Percentiles rank a stretch among this genome's conserved stretches.
Evolutionary conservation across 1,139 yeast genomes (phyloP).

Genomic region (Geotrichum phurueaensis): DNA sequence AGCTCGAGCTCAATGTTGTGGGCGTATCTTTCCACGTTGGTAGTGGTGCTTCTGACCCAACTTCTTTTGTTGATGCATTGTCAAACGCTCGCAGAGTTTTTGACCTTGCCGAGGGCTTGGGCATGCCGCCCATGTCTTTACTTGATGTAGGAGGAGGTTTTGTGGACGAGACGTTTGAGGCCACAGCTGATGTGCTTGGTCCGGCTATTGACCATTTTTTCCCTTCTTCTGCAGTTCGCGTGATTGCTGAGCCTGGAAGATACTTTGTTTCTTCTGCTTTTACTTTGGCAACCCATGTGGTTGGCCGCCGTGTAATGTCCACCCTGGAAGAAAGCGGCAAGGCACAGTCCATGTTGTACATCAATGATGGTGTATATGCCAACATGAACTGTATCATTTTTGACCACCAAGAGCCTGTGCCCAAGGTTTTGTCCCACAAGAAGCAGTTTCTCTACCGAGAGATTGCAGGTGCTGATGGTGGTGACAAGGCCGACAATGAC

Average conservation of each 20-base stretch:
- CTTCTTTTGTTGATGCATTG: slow-evolving; percentile 64
- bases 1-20: slow-evolving; percentile 54
- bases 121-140: slow-evolving; percentile 44
- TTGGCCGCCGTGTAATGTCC: slow-evolving; percentile 59
- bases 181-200: slow-evolving; percentile 56
- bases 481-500: slow-evolving; percentile 12
- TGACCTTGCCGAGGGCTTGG: slow-evolving; percentile 47
- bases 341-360: slow-evolving; percentile 51
- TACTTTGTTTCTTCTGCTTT: slow-evolving; percentile 82
- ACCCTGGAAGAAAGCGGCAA: slow-evolving; percentile 32
- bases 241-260: slow-evolving; percentile 94
- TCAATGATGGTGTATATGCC: slow-evolving; percentile 95
- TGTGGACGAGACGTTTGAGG: slow-evolving; percentile 57
- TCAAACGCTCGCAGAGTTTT: slow-evolving; percentile 68
- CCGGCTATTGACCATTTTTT: slow-evolving; percentile 53
- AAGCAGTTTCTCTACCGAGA: slow-evolving; percentile 43
- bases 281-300: slow-evolving; percentile 76
- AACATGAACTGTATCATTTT: slow-evolving; percentile 88
- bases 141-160: slow-evolving; percentile 96
- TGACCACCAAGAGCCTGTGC: slow-evolving; percentile 80
- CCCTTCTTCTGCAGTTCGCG: slow-evolving; percentile 45
- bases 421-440: slow-evolving; percentile 56
- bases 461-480: slow-evolving; percentile 19
- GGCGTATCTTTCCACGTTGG: slow-evolving; percentile 98
- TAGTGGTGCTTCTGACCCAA: slow-evolving; percentile 79